Conservation (phyloP, 108 stramenopile genomes). For the Pseudonitzschia multiseries region DNA sequence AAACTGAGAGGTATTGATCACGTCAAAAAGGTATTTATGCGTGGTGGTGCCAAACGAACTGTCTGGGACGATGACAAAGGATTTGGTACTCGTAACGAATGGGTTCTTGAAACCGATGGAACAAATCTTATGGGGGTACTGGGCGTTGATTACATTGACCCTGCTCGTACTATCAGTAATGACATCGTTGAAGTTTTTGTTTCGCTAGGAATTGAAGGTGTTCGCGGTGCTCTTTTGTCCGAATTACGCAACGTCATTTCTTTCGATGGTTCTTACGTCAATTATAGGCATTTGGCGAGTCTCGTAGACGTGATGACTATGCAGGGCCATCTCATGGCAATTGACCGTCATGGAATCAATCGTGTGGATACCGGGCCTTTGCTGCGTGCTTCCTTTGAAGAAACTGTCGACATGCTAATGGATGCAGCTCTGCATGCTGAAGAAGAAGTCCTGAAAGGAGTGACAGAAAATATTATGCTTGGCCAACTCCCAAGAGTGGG, state of each 20-base stretch:
- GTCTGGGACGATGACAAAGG: constrained; percentile 87
- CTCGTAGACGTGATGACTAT: constrained; percentile 98
- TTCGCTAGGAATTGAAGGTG: constrained; percentile 96
- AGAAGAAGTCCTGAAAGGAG: constrained; percentile 91
- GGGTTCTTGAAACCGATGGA: constrained; percentile 98
- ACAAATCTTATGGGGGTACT: constrained; percentile 94
- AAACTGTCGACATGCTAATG: constrained; percentile 99
- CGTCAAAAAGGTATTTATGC: constrained; percentile 96
- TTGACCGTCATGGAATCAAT: constrained; percentile 99
- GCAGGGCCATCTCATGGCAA: constrained; percentile 96
- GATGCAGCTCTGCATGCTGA: constrained; percentile 94
- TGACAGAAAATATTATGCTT: constrained; percentile 98
- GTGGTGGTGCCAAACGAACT: constrained; percentile 79
- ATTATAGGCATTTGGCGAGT: constrained; percentile 97
- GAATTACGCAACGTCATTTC: constrained; percentile 88
- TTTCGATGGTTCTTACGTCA: constrained; percentile 98
- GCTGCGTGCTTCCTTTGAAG: constrained; percentile 95
- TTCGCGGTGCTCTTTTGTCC: constrained; percentile 83
- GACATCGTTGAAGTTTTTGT: constrained; percentile 97
- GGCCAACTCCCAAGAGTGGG: constrained; percentile 94
- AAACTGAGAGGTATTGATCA: constrained; percentile 91
- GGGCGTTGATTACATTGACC: constrained; percentile 92
- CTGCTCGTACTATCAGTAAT: constrained; percentile 89
- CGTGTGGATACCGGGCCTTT: constrained; percentile 95
- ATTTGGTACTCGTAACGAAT: constrained; percentile 83